phyloP scores from a whole-genome alignment of 495 filamentous ascomycete species.

The Rusavskia elegans region DNA sequence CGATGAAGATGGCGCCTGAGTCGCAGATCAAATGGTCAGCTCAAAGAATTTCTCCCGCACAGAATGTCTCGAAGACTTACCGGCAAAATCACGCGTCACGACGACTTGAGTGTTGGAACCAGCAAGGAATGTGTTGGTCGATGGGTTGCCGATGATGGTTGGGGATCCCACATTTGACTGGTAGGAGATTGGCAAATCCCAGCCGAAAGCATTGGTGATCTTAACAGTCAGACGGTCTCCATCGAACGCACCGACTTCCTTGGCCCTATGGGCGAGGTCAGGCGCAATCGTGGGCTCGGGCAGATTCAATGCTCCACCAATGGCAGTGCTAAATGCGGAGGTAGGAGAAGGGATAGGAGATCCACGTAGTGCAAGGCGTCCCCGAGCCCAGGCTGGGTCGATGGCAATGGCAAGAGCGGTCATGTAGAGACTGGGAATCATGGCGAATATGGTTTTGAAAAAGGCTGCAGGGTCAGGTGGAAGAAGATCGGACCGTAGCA shows the following conservation, averaged over 20 bases:
- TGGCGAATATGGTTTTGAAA: not conserved
- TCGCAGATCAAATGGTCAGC: not conserved
- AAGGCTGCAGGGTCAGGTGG: not conserved
- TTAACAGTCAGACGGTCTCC: constrained; percentile 2
- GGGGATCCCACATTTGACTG: constrained; percentile 8
- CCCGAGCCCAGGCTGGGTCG: not conserved
- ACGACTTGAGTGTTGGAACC: constrained; percentile 4
- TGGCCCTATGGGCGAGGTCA: not conserved
- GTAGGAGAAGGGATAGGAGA: not conserved
- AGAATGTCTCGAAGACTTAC: not conserved
- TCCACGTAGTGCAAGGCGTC: not conserved
- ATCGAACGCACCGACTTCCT: not conserved
- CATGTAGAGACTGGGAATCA: not conserved
- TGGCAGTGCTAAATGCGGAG: constrained; percentile 1
- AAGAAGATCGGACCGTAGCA: not conserved
- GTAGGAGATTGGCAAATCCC: constrained; percentile 6
- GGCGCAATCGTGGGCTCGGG: constrained; percentile 2
- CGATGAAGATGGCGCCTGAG: constrained; percentile 7
- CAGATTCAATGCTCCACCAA: constrained; percentile 3
- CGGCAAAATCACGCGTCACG: constrained; percentile 3
- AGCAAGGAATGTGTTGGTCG: not conserved
- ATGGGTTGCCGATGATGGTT: constrained; percentile 4
- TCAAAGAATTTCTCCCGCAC: no score
- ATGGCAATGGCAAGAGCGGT: not conserved
- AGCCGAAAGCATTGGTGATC: constrained; percentile 5